Percentiles rank a stretch among this genome's conserved stretches.
Conservation (phyloP, 2,329 filamentous ascomycete species). For the Dendrostoma leiphaemia region DNA sequence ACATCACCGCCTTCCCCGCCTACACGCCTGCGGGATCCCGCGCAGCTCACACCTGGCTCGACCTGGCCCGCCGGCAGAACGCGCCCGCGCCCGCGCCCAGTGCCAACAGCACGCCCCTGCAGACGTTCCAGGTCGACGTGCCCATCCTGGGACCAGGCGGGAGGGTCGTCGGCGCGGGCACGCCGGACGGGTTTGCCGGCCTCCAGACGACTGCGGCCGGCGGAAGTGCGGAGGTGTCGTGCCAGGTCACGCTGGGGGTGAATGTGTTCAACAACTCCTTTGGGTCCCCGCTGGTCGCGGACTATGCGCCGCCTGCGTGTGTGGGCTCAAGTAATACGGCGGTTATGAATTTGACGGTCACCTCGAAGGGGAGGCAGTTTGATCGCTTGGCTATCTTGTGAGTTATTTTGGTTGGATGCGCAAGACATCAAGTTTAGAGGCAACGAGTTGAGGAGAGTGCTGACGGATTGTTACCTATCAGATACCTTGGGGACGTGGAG, state of each 20-base stretch:
- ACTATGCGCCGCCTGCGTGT: slow-evolving; percentile 59
- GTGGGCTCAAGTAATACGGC: slow-evolving; percentile 55
- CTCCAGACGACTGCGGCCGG: slow-evolving; percentile 6
- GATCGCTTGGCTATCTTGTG: slow-evolving; percentile 59
- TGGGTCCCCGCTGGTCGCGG: slow-evolving; percentile 33
- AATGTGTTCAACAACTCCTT: slow-evolving; percentile 15
- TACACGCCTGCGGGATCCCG: background rate
- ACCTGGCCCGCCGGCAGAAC: background rate
- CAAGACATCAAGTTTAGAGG: too few relatives aligned
- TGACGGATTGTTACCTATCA: too few relatives aligned
- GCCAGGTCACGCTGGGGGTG: slow-evolving; percentile 10
- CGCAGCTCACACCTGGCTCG: background rate
- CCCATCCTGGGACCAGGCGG: slow-evolving; percentile 6
- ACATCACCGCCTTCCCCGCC: background rate
- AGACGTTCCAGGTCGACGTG: slow-evolving; percentile 12
- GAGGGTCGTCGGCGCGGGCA: slow-evolving; percentile 7
- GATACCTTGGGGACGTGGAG: slow-evolving; percentile 62
- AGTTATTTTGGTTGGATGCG: too few relatives aligned
- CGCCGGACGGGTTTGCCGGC: slow-evolving; percentile 5
- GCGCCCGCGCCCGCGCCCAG: background rate
- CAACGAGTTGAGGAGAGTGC: background rate
- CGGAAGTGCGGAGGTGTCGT: background rate
- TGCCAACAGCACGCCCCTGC: background rate
- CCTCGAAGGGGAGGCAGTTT: slow-evolving; percentile 60
- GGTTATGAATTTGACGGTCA: slow-evolving; percentile 64